Conservation (phyloP, 2,329 filamentous ascomycete genomes). For the Hymenoscyphus infarciens region DNA sequence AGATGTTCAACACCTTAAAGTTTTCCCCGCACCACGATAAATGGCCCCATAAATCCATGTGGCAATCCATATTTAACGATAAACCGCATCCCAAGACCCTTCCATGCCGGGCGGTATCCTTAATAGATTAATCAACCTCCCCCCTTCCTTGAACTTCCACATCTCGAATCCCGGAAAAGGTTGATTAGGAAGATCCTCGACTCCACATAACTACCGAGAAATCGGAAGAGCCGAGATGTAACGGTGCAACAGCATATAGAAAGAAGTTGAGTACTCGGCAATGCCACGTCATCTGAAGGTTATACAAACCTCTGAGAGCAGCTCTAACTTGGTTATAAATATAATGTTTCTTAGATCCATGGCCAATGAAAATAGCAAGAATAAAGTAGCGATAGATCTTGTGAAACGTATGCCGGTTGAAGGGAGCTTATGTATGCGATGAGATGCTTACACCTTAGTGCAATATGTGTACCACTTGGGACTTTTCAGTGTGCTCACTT, state of each 20-base stretch:
- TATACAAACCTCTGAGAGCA: neutral
- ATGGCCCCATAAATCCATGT: conserved; percentile 2
- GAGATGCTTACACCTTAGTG: neutral
- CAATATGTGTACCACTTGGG: neutral
- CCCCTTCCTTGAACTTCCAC: neutral
- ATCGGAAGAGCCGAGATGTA: conserved; percentile 7
- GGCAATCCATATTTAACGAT: neutral
- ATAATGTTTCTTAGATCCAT: neutral
- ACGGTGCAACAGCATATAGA: neutral
- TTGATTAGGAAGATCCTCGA: neutral
- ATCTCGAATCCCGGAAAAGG: neutral
- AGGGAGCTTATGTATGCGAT: neutral
- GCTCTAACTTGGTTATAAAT: neutral
- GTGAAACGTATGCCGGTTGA: neutral
- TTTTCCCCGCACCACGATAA: conserved; percentile 5
- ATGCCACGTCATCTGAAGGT: neutral
- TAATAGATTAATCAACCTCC: neutral
- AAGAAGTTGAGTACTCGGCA: neutral
- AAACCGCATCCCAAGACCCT: neutral
- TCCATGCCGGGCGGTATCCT: neutral
- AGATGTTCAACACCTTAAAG: neutral
- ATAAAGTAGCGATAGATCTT: neutral
- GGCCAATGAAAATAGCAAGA: neutral
- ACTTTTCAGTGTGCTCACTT: neutral
- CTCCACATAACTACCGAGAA: conserved; percentile 5